Conservation (phyloP, 2,329 filamentous ascomycete species). For the Arthrobotrys entomopaga region DNA sequence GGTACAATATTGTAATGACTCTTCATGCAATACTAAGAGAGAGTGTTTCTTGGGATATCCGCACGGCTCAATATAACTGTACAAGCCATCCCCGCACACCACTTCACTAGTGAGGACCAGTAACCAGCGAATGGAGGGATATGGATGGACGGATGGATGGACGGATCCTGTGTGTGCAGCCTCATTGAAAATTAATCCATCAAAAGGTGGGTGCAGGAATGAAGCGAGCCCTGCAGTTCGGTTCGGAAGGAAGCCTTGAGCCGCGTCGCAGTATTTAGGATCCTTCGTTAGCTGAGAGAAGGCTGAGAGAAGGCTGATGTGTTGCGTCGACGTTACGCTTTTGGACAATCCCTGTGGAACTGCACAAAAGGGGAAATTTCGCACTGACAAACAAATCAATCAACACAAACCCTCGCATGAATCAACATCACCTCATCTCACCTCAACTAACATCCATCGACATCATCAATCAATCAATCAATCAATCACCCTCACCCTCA, state of each 20-base stretch:
- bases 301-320: background rate
- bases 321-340: slow-evolving; percentile 14
- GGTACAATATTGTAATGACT: background rate
- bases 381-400: background rate
- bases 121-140: too few species aligned
- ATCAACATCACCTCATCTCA: background rate
- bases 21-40: slow-evolving; percentile 1
- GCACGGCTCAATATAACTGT: background rate
- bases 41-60: too few species aligned
- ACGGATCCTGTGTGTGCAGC: slow-evolving; percentile 19
- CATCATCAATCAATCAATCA: slow-evolving; percentile 13
- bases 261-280: slow-evolving; percentile 3
- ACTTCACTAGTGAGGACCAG: too few species aligned
- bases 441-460: background rate
- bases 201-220: background rate
- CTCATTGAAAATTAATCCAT: slow-evolving; percentile 8
- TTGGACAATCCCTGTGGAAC: slow-evolving; percentile 13
- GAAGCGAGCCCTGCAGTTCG: background rate
- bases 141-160: background rate
- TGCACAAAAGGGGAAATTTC: background rate
- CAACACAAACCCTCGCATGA: background rate
- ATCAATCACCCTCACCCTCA: slow-evolving; percentile 2
- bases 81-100: slow-evolving; percentile 6
- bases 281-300: slow-evolving; percentile 24
- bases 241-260: slow-evolving; percentile 8